Evolutionary conservation across 768 basidiomycete genomes (phyloP), one percentile per base, ranked within the genome.

Genomic region (Hydnomerulius pinastri): DNA sequence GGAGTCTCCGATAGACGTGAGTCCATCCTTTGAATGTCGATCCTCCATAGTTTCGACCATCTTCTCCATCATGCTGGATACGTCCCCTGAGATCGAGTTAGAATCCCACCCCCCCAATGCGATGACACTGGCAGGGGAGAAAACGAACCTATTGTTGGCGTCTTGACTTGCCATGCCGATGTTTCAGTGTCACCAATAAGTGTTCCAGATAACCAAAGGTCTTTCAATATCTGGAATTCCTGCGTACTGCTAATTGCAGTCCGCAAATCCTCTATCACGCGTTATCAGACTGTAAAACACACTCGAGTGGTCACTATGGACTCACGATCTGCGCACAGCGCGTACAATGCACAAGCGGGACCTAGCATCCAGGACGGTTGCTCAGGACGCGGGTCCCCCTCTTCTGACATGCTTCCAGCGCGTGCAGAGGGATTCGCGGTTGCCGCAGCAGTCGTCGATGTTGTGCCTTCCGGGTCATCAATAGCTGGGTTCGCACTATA

Each of bases 361-460:
- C 63, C 63, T 50, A 64, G 10, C 61, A 64, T 57, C 54, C 46
- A 47, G 4, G 63, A 59, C 48, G 52, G 45, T n/a, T n/a, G n/a
- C 27, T 13, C 49, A 8, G 40, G 17, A 9, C 25, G 36, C 18
- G 15, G 2, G 33, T 33, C 29, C 18, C 17, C 4, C 4, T 5
- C 4, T 12, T 4, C 20, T 13, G 20, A 41, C 11, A 6, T 3
- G 6, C 38, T 20, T 9, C 11, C 24, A 7, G n/a, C n/a, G n/a
- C n/a, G n/a, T n/a, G n/a, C n/a, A n/a, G n/a, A n/a, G n/a, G n/a
- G n/a, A n/a, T n/a, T n/a, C n/a, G n/a, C n/a, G n/a, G n/a, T n/a
- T n/a, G n/a, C n/a, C n/a, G n/a, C n/a, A n/a, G n/a, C 39, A n/a
- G n/a, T 41, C 8, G 33, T 13, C 39, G n/a, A n/a, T 25, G 20